Base-by-base conservation (phyloP, 2,329 filamentous ascomycete genomes). In the Fusarium dlaminii region DNA sequence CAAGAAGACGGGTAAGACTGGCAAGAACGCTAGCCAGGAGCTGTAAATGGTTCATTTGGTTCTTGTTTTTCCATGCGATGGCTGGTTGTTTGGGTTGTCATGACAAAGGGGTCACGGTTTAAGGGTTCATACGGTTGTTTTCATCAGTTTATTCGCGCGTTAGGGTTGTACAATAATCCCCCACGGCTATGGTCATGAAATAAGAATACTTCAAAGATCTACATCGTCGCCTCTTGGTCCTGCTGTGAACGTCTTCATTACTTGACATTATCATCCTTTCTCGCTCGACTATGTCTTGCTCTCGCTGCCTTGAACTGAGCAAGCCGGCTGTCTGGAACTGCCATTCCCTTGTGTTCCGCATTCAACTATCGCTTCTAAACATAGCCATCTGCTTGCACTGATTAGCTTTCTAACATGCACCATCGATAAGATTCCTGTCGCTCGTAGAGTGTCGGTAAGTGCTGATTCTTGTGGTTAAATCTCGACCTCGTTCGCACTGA, bases 1-100 rank as follows among this genome's bases (percentile, higher is more conserved):
- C 83, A 98, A 99, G 95, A 98, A 98, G 94, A 98, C 96, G 66
- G 90, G 92, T 85, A 98, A 98, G 93, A 89, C 90, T 84, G 94
- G 93, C 87, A 98, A 98, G 92, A 92, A 91, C 84, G 89, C 91
- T 80, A 97, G 94, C 88, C 95, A 98, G 88, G 95, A 98, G 90
- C 90, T 98, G 88, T 98, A 94, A 90, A 87, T 80, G 79, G 75
- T 75, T 81, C 68, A 72, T 82, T 80, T 79, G 79, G 77, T 85
- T 87, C 86, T 85, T 85, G 84, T 85, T 69, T 87, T 85, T 87
- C 86, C 86, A 87, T 84, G 81, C 80, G 80, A 86, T 86, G 87
- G 86, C 89, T 87, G 88, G 86, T 85, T 87, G 87, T 87, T 89
- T 90, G 87, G 91, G 89, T 90, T 91, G 92, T 90, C 91, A 94